phyloP scores from a whole-genome alignment of 2,329 filamentous ascomycete genomes.

The Metarhizium sp. region DNA sequence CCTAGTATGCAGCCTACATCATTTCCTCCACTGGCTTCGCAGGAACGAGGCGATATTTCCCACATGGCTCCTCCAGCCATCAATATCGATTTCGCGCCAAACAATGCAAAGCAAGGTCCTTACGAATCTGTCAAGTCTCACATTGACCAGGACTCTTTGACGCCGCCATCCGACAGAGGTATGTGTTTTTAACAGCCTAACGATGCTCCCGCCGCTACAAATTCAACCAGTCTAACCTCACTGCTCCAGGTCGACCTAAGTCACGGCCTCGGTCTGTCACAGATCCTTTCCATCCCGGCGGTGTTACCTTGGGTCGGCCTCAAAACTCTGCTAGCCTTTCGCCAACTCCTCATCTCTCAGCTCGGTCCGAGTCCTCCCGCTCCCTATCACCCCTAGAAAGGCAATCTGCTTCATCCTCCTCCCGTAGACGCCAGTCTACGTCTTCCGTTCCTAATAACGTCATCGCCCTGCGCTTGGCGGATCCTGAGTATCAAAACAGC shows the following conservation, averaged over 20 bases:
- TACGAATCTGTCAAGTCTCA: conserved; percentile 47
- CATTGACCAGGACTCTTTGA: conserved; percentile 70
- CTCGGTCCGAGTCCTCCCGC: conserved; percentile 38
- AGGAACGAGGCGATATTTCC: conserved; percentile 49
- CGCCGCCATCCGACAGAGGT: conserved; percentile 71
- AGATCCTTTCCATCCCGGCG: conserved; percentile 47
- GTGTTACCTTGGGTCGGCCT: conserved; percentile 28
- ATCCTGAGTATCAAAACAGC: conserved; percentile 70
- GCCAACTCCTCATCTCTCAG: conserved; percentile 36
- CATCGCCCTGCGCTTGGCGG: conserved; percentile 82
- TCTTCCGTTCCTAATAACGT: conserved; percentile 53
- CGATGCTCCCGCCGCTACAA: neutral
- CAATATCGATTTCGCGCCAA: conserved; percentile 85
- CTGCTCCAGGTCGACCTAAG: conserved; percentile 33
- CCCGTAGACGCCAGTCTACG: conserved; percentile 48
- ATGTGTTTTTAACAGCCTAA: conserved; percentile 16
- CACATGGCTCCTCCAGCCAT: conserved; percentile 90
- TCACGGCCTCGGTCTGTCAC: conserved; percentile 47
- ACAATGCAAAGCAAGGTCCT: conserved; percentile 37
- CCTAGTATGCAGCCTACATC: conserved; percentile 29
- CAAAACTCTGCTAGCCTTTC: conserved; percentile 35
- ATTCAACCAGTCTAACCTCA: neutral
- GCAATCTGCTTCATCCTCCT: conserved; percentile 28
- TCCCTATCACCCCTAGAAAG: conserved; percentile 53
- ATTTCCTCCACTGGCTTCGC: conserved; percentile 42